Base-by-base conservation (phyloP, 768 basidiomycete species). In the Collybiopsis luxurians region DNA sequence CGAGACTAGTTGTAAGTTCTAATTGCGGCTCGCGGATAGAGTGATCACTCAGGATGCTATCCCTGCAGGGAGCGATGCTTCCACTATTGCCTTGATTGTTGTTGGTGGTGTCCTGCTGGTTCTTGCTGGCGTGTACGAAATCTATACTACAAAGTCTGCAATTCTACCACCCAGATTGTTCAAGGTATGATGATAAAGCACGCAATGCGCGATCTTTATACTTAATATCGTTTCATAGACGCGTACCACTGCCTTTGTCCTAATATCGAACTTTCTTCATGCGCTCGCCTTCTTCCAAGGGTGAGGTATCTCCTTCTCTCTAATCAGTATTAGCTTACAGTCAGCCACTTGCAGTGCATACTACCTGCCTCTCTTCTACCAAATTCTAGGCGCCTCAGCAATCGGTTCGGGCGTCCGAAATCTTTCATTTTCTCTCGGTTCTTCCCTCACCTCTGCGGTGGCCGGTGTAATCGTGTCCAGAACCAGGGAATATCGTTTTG, bases 141-240 rank as follows among this genome's bases (percentile, higher is more conserved):
- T 70, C 2, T 77, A 68, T 60, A 92, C 90, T 0, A 79, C 65
- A 17, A 76, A 86, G 13, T 84, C 86, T 3, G 86, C 89, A 0
- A 87, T 92, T 54, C 63, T 92, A 12, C 90, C 90, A 23, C 83
- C 89, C 7, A 82, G 90, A 11, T 64, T 92, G 28, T 91, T 92
- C 74, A 83, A 82, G 72, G 54, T 55, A 36, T 15, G 54, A 17
- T 7, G 19, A 26, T 47, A 15, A n/a, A n/a, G n/a, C n/a, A n/a
- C n/a, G n/a, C n/a, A n/a, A n/a, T n/a, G n/a, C n/a, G n/a, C n/a
- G n/a, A n/a, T n/a, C n/a, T n/a, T n/a, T n/a, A n/a, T n/a, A n/a
- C 26, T 1, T 24, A 6, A 11, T 21, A n/a, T 2, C 23, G 26
- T 15, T 31, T 11, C 15, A 17, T 45, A 51, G 50, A 51, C 50